These are phyloP conservation scores for Venturia effusa DNA, from an alignment of 2,329 filamentous ascomycete species.

Conservation along the genomic window DNA sequence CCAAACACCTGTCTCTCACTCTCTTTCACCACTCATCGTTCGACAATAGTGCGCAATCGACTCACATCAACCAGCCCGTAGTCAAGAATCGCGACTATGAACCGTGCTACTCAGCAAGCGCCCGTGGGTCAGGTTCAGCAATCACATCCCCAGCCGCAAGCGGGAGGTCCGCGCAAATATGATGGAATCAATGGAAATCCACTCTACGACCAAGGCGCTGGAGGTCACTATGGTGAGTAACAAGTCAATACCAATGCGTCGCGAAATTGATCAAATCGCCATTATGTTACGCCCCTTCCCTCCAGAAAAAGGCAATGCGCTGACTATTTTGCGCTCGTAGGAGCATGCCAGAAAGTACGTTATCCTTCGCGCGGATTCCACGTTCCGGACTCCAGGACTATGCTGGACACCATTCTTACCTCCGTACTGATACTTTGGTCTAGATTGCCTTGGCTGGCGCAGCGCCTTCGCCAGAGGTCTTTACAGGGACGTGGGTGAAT, in stretches of 20 bases:
- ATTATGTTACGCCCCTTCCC: not conserved
- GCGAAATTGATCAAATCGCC: not conserved
- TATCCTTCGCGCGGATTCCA: slow-evolving; percentile 9
- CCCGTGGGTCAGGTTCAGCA: slow-evolving; percentile 8
- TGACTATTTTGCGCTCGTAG: slow-evolving; percentile 4
- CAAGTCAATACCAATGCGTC: too few relatives aligned
- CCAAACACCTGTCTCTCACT: slow-evolving; percentile 17
- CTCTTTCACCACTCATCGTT: not conserved
- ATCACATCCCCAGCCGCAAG: slow-evolving; percentile 7
- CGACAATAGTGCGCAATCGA: not conserved
- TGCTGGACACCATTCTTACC: slow-evolving; percentile 13
- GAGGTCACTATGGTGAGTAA: slow-evolving; percentile 39
- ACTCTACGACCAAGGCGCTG: slow-evolving; percentile 34
- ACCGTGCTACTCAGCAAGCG: slow-evolving; percentile 1
- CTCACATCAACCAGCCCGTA: not conserved
- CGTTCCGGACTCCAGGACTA: slow-evolving; percentile 6
- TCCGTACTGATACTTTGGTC: slow-evolving; percentile 19
- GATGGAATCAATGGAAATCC: slow-evolving; percentile 40
- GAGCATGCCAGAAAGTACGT: slow-evolving; percentile 13
- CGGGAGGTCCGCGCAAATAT: slow-evolving; percentile 21
- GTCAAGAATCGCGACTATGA: slow-evolving; percentile 1
- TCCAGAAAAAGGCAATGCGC: not conserved
- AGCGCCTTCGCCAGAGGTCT: slow-evolving; percentile 79
- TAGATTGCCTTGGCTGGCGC: slow-evolving; percentile 80
- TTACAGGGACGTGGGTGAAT: slow-evolving; percentile 92